Evolutionary conservation across 1,284 basidiomycete genomes (phyloP).

Genomic region (Puccinia hordei): DNA sequence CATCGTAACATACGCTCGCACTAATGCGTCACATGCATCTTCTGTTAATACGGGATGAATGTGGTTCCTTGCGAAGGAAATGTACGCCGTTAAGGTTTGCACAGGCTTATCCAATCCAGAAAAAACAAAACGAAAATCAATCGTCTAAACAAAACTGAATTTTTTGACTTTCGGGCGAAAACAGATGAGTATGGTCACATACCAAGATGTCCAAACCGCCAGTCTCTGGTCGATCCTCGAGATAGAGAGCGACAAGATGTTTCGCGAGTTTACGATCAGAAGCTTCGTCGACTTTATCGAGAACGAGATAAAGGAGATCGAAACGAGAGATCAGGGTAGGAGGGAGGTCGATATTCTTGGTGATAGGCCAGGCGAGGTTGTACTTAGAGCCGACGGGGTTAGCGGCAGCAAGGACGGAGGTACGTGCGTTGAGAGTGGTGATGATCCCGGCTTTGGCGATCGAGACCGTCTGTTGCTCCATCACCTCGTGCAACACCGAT

Average conservation of each 20-base stretch:
- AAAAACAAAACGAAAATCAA: neutral
- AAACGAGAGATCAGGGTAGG: slow-evolving; percentile 97
- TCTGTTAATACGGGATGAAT: slow-evolving; percentile 87
- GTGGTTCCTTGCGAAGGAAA: slow-evolving; percentile 86
- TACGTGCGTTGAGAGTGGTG: slow-evolving; percentile 63
- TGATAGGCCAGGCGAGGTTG: slow-evolving; percentile 64
- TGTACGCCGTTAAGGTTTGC: slow-evolving; percentile 87
- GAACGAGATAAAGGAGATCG: slow-evolving; percentile 93
- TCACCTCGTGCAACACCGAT: slow-evolving; percentile 96
- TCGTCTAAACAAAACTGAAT: slow-evolving; percentile 7
- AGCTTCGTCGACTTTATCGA: slow-evolving; percentile 78
- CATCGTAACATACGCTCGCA: slow-evolving; percentile 86
- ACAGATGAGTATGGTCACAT: slow-evolving; percentile 57
- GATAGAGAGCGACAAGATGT: slow-evolving; percentile 87
- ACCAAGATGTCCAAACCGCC: slow-evolving; percentile 76
- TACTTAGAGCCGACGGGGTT: slow-evolving; percentile 97
- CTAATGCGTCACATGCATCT: slow-evolving; percentile 80
- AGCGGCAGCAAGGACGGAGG: slow-evolving; percentile 93
- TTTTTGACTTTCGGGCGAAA: neutral
- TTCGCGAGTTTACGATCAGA: slow-evolving; percentile 87
- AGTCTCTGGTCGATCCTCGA: slow-evolving; percentile 80
- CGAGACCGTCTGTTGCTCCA: slow-evolving; percentile 99
- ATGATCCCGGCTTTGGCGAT: slow-evolving; percentile 99
- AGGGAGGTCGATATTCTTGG: slow-evolving; percentile 71
- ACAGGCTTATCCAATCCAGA: slow-evolving; percentile 67